Percentiles rank a stretch among this genome's conserved stretches.
Evolutionary conservation across 1,284 basidiomycete genomes (phyloP).

Genomic region (Macrocystidia cucumis): DNA sequence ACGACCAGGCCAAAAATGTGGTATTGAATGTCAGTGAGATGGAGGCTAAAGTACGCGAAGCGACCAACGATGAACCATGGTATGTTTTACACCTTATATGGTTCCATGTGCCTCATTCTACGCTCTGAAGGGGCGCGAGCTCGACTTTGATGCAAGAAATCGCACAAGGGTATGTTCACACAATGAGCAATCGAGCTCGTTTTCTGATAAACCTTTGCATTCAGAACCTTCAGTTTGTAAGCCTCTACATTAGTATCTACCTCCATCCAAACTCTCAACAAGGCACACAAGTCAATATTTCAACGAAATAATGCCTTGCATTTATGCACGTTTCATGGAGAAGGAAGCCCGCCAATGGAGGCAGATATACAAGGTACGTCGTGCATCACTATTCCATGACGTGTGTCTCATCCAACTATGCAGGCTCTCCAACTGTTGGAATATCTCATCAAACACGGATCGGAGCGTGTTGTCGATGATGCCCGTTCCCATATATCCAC

Average conservation of each 20-base stretch:
- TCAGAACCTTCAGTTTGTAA: slow-evolving; percentile 88
- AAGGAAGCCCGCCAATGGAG: slow-evolving; percentile 98
- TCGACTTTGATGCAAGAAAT: slow-evolving; percentile 99
- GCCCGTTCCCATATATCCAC: slow-evolving; percentile 92
- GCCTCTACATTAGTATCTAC: slow-evolving; percentile 21
- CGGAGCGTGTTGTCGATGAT: slow-evolving; percentile 96
- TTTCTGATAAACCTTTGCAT: slow-evolving; percentile 8
- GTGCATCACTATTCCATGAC: neutral
- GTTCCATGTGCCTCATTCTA: neutral
- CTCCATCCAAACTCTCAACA: neutral
- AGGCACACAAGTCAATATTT: slow-evolving; percentile 76
- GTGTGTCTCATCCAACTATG: slow-evolving; percentile 1
- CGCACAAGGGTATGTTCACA: slow-evolving; percentile 69
- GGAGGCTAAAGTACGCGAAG: slow-evolving; percentile 95
- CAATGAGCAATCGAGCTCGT: slow-evolving; percentile 1
- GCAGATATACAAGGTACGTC: slow-evolving; percentile 92
- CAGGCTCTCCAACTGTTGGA: slow-evolving; percentile 91
- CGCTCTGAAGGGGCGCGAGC: slow-evolving; percentile 78
- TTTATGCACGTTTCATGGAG: slow-evolving; percentile 93
- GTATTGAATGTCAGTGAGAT: slow-evolving; percentile 96
- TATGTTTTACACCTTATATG: slow-evolving; percentile 27
- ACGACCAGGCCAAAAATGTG: slow-evolving; percentile 70
- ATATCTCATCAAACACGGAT: slow-evolving; percentile 97
- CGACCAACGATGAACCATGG: slow-evolving; percentile 98
- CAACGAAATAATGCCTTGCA: slow-evolving; percentile 99